Base-by-base conservation (phyloP, 352 stramenopile genomes). In the Pythium dissotocum region DNA sequence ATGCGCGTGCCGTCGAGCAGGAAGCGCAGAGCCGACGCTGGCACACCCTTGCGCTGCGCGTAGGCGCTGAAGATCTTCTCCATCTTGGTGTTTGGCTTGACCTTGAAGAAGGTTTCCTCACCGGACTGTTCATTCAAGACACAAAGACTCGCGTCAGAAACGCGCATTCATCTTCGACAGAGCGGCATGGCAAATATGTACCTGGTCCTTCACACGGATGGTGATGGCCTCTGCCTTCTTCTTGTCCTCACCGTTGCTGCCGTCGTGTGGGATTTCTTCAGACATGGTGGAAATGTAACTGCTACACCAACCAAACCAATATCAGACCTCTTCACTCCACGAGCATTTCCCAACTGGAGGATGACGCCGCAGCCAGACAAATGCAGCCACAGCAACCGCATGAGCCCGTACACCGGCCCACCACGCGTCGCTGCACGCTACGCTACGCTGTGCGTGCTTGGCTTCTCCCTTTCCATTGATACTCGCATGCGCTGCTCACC, bases 21-120 rank as follows among this genome's bases (percentile, higher is more conserved):
- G 77, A 99, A 99, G 21, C 97, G 92, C 55, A 99, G 83, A 32
- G 93, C 94, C 26, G 57, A 76, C 3, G 81, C 73, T 0, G 95
- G 85, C 8, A 99, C 91, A 56, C 96, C 95, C 80, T 99, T 98
- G 61, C 96, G 90, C 70, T 95, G 80, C 12, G 97, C 97, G 72
- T 98, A 99, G 4, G 97, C 97, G 61, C 90, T 91, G 76, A 99
- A 99, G 54, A 99, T 97, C 77, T 99, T 99, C 61, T 94, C 85
- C 97, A 99, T 99, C 85, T 98, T 98, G 42, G 97, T 99, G 59
- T 96, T 98, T 62, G 93, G 98, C 81, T 99, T 99, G 52, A 99
- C 97, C 84, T 99, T 99, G 83, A 99, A 99, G 75, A 98, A 99
- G 6, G 95, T 99, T 79, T 99, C 96, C 66, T 98, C 91, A 42